A percentile compares a stretch with the other conserved stretches of the same genome.
These are phyloP conservation scores for Plantago coronopus DNA, from an alignment of 305 asterid species.

Conservation along the genomic window DNA sequence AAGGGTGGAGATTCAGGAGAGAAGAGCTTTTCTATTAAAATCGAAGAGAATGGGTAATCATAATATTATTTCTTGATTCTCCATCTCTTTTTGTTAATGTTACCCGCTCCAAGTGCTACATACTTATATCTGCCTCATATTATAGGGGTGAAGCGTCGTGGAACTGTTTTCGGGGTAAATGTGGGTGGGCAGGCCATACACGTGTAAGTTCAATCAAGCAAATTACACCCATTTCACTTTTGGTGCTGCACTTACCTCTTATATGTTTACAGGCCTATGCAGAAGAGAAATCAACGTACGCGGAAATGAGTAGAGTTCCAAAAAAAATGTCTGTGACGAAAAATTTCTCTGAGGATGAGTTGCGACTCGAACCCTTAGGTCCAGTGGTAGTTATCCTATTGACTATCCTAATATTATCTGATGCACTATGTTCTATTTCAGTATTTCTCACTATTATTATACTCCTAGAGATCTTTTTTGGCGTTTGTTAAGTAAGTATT, in stretches of 20 bases:
- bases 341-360: conserved; percentile 51
- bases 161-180: conserved; percentile 81
- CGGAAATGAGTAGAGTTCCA: not conserved
- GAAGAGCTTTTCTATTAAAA: conserved; percentile 68
- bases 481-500: too few relatives aligned
- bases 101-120: conserved; percentile 17
- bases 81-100: not conserved
- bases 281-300: conserved; percentile 33
- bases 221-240: conserved; percentile 12
- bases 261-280: conserved; percentile 57
- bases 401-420: not conserved
- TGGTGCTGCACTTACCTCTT: conserved; percentile 18
- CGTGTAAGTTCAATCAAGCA: conserved; percentile 43
- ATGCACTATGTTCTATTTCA: too few relatives aligned
- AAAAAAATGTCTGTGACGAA: conserved; percentile 5
- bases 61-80: not conserved
- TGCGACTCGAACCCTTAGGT: conserved; percentile 72
- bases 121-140: conserved; percentile 28
- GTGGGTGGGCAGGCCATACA: conserved; percentile 82
- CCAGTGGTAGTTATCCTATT: conserved; percentile 43
- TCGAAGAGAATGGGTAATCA: conserved; percentile 57
- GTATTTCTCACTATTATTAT: too few relatives aligned
- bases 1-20: conserved; percentile 62
- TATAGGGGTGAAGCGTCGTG: conserved; percentile 64
- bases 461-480: too few relatives aligned